Evolutionary conservation across 2,329 filamentous ascomycete genomes (phyloP), one percentile per base, ranked within the genome.

Genomic region (Didymosphaeria variabile): DNA sequence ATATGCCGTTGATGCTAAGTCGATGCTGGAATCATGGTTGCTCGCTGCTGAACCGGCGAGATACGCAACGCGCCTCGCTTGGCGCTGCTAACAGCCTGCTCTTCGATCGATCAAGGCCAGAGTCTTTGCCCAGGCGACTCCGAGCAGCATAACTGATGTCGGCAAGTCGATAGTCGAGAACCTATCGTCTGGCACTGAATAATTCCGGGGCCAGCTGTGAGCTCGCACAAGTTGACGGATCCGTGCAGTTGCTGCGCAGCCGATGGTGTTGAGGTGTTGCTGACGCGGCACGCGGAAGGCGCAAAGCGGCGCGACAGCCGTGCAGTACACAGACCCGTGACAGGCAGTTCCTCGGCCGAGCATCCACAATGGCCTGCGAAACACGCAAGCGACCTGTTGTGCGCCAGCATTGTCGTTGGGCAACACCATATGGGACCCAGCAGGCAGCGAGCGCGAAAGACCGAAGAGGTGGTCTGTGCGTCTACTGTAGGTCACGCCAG

Each of bases 101-200:
- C n/a, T 29, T 6, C 26, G 4, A 0, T 29, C 26, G 2, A 5
- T 29, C 4, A 29, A 29, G 26, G 6, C 6, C 26, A 29, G 26
- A 4, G 26, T 29, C 26, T 29, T 29, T 29, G 26, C 26, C 26
- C 26, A 44, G 52, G 52, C 29, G 42, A 26, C 29, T 47, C 53
- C 53, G 42, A 42, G 32, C 23, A 13, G 29, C 53, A 46, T 46
- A 46, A n/a, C 53, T 31, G 26, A 32, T 36, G 29, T 17, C n/a
- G 42, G 29, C 15, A 31, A 36, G n/a, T 42, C 10, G 17, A 45
- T 34, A 17, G 26, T 19, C 31, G 4, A 34, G 8, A 36, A 34
- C 4, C 19, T 31, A 7, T 17, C 9, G 23, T 47, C 7, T 8
- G 23, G 19, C 17, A 23, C 23, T 47, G 45, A 47, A 47, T 10